These are phyloP conservation scores for Picocystis salinarum DNA, from an alignment of 139 green algal genomes.

Conservation along the genomic window DNA sequence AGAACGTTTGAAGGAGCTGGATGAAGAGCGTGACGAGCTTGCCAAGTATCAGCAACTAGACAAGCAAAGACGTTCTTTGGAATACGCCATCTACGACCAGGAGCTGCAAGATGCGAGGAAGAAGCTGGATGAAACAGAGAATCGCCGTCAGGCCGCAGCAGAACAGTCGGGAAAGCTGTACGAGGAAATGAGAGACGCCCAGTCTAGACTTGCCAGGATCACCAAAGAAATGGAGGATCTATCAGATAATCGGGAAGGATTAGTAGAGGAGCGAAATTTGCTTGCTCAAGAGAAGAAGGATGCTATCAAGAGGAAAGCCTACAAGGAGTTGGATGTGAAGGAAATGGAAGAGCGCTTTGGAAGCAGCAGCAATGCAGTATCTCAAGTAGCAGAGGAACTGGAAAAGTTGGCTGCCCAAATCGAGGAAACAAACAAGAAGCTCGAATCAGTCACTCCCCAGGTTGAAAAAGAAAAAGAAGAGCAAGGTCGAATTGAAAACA, in stretches of 20 bases:
- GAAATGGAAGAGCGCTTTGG: conserved; percentile 30
- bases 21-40: conserved; percentile 61
- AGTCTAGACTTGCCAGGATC: conserved; percentile 5
- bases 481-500: no score
- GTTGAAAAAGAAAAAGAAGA: neutral
- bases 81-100: conserved; percentile 82
- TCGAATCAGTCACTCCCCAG: conserved; percentile 4
- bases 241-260: neutral
- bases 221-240: neutral
- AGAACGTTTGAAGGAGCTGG: conserved; percentile 26
- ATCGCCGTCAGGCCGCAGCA: neutral
- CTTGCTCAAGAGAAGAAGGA: conserved; percentile 8
- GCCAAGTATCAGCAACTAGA: conserved; percentile 64
- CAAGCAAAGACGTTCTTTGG: conserved; percentile 48
- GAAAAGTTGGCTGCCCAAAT: conserved; percentile 12
- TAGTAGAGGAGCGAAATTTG: neutral
- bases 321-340: conserved; percentile 46
- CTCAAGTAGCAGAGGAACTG: conserved; percentile 4
- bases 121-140: conserved; percentile 3
- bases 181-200: conserved; percentile 12
- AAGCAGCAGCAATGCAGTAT: conserved; percentile 3
- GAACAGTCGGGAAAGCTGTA: conserved; percentile 12
- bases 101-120: conserved; percentile 34
- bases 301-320: conserved; percentile 21
- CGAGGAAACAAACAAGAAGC: conserved; percentile 5